A percentile compares a stretch with the other conserved stretches of the same genome.
Conservation (phyloP, 805 yeast species). For the Cyberlindnera xylosilytica region DNA sequence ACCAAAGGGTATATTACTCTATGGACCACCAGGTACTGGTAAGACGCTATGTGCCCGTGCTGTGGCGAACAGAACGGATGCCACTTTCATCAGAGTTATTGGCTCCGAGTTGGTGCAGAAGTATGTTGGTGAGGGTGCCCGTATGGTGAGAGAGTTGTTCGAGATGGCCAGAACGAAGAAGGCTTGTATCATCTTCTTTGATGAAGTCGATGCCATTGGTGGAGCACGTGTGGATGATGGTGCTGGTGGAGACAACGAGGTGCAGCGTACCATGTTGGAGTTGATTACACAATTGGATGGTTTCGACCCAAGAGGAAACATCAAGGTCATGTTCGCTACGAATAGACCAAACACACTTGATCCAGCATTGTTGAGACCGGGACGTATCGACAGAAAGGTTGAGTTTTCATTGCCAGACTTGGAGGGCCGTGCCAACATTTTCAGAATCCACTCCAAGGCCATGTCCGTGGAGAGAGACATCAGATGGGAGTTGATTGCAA, state of each 20-base stretch:
- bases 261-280: conserved; percentile 98
- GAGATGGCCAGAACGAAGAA: conserved; percentile 99
- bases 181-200: conserved; percentile 97
- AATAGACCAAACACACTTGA: conserved; percentile 97
- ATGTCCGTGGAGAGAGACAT: conserved; percentile 98
- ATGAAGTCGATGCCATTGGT: conserved; percentile 98
- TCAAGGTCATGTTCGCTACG: conserved; percentile 99
- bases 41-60: conserved; percentile 98
- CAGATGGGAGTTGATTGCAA: conserved; percentile 96
- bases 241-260: conserved; percentile 99
- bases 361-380: conserved; percentile 97
- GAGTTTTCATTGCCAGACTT: conserved; percentile 95
- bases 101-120: conserved; percentile 98
- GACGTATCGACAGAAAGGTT: conserved; percentile 97
- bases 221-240: conserved; percentile 99
- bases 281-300: conserved; percentile 97
- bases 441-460: conserved; percentile 94
- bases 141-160: conserved; percentile 97
- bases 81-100: conserved; percentile 96
- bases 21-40: conserved; percentile 99
- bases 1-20: conserved; percentile 93
- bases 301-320: conserved; percentile 97
- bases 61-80: conserved; percentile 98
- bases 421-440: conserved; percentile 97
- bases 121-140: conserved; percentile 99